Evolutionary conservation across 2,329 filamentous ascomycete genomes (phyloP), one percentile per base, ranked within the genome.

Genomic region (Aspergillus tubingensis): DNA sequence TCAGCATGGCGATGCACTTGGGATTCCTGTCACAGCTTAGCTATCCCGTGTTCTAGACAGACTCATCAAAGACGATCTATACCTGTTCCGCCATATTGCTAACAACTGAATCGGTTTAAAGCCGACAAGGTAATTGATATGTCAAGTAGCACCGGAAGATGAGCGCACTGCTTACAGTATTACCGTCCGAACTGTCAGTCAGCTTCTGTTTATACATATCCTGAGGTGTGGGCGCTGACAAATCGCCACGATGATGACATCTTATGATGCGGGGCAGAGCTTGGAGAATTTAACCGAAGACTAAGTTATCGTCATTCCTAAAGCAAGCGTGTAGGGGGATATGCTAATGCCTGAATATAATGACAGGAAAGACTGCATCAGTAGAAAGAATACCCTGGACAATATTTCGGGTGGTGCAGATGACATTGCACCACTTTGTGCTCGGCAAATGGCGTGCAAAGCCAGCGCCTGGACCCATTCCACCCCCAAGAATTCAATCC

Each of bases 1-100:
- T 83, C 75, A 50, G 74, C 70, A 51, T 74, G 67, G 41, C 73
- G 69, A 63, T 76, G 70, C 19, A 72, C 70, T 51, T 65, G 49
- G 17, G 59, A 41, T 15, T 63, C 52, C 68, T 69, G 41, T 27
- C 7, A 43, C 8, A 13, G 11, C 13, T 25, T 44, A 54, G 47
- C 15, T 17, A 11, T 19, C n/a, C 15, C 15, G 11, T 36, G 30
- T n/a, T 17, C 17, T 30, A 8, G 47, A 11, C n/a, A 27, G 5
- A n/a, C 13, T 27, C 15, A 5, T 15, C 25, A 6, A 4, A 32
- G 23, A 15, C 15, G 23, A 23, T 30, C 15, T 48, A 49, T 57
- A 65, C 64, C 54, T 63, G 60, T 47, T 58, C 58, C 15, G 38
- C 41, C 62, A 65, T 67, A 15, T 15, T 55, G 25, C 30, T 47